Conservation (phyloP, 1,139 yeast genomes). For the Pichia inconspicua region DNA sequence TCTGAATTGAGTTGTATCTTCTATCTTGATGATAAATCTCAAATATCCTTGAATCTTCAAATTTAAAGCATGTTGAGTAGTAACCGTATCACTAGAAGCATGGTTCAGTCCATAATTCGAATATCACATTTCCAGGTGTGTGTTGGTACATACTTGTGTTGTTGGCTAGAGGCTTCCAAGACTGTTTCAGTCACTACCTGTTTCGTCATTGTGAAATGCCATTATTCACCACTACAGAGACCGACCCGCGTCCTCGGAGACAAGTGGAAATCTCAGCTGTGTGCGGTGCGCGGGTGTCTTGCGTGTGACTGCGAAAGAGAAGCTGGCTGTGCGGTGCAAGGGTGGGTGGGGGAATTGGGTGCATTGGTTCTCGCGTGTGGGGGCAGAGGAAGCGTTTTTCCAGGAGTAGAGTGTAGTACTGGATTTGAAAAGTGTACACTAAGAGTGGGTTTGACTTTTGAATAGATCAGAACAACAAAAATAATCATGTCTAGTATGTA, state of each 20-base stretch:
- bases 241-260: background rate
- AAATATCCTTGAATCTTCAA: no score
- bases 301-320: background rate
- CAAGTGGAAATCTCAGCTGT: background rate
- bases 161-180: background rate
- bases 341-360: background rate
- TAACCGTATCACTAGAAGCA: no score
- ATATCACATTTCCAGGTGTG: background rate
- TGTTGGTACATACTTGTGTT: background rate
- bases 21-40: no score
- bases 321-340: background rate
- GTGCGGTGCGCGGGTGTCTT: slow-evolving; percentile 2
- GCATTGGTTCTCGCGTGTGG: background rate
- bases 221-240: background rate
- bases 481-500: slow-evolving; percentile 17
- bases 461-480: slow-evolving; percentile 1
- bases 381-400: background rate
- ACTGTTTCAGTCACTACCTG: background rate
- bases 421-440: background rate
- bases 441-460: background rate
- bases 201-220: background rate
- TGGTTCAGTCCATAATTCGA: background rate
- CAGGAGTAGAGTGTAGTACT: background rate
- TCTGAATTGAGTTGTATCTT: no score
- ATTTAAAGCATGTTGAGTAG: no score